Evolutionary conservation across 2,329 filamentous ascomycete species (phyloP).

Genomic region (Arthroderma uncinatum): DNA sequence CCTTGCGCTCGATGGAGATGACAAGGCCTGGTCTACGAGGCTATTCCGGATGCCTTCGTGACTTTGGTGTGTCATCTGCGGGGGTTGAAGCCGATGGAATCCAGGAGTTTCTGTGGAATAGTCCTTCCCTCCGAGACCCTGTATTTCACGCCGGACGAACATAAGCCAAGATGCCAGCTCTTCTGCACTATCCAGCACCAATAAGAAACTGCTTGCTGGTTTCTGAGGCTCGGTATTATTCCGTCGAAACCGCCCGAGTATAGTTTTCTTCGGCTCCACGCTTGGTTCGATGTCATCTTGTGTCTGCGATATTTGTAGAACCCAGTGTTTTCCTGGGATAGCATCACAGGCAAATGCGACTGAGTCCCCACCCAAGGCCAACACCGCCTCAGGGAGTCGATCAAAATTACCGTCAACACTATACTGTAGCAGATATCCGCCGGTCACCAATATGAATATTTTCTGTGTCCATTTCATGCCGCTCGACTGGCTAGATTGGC

Average conservation of each 20-base stretch:
- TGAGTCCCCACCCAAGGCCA: conserved; percentile 36
- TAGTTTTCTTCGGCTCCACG: conserved; percentile 25
- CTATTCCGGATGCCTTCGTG: background rate
- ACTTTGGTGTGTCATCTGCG: background rate
- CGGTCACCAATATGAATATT: conserved; percentile 35
- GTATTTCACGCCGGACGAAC: conserved; percentile 37
- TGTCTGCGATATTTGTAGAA: conserved; percentile 36
- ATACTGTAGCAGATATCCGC: conserved; percentile 39
- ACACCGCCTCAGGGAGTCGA: conserved; percentile 37
- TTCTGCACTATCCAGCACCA: conserved; percentile 35
- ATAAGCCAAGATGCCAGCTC: conserved; percentile 37
- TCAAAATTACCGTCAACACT: conserved; percentile 35
- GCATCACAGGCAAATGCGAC: conserved; percentile 41
- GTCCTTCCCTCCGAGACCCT: conserved; percentile 36
- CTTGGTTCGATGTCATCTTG: conserved; percentile 19
- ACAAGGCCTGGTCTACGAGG: background rate
- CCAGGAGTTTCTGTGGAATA: conserved; percentile 28
- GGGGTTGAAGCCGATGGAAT: conserved; percentile 10
- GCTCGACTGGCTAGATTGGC: conserved; percentile 28
- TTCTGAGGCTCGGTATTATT: conserved; percentile 20
- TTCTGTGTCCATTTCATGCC: conserved; percentile 36
- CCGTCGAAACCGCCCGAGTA: conserved; percentile 33
- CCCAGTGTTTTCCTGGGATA: conserved; percentile 40
- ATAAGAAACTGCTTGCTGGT: conserved; percentile 31
- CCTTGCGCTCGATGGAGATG: background rate